Evolutionary conservation across 768 basidiomycete genomes (phyloP).

Genomic region (Hericium alpestre): DNA sequence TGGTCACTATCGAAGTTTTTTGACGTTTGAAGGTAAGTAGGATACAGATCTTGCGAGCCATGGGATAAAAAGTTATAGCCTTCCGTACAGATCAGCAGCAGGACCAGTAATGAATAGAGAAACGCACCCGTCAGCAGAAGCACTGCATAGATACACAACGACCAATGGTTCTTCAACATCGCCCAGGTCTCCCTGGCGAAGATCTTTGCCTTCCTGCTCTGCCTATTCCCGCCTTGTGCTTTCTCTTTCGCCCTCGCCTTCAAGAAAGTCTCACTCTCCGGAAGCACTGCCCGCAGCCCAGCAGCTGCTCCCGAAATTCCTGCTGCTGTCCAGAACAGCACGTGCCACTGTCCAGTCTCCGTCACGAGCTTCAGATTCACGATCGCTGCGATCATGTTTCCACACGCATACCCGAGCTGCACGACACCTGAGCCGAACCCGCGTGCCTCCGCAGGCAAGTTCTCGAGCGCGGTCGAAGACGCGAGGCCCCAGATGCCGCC

Average conservation of each 20-base stretch:
- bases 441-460: slow-evolving; percentile 76
- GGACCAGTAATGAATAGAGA: background rate
- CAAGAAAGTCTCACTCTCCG: slow-evolving; percentile 71
- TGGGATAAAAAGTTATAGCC: slow-evolving; percentile 47
- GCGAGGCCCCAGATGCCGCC: slow-evolving; percentile 88
- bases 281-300: slow-evolving; percentile 48
- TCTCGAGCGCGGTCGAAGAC: slow-evolving; percentile 76
- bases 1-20: slow-evolving; percentile 24
- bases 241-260: slow-evolving; percentile 47
- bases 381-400: slow-evolving; percentile 75
- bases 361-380: slow-evolving; percentile 62
- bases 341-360: slow-evolving; percentile 43
- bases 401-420: slow-evolving; percentile 84
- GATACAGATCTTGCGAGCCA: slow-evolving; percentile 34
- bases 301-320: slow-evolving; percentile 67
- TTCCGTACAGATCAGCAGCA: background rate
- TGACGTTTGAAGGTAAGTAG: slow-evolving; percentile 27
- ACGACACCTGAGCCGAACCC: slow-evolving; percentile 78
- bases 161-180: slow-evolving; percentile 80
- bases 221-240: slow-evolving; percentile 23
- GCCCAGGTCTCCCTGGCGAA: slow-evolving; percentile 64
- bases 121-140: slow-evolving; percentile 58
- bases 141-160: slow-evolving; percentile 73
- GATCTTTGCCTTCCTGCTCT: slow-evolving; percentile 44
- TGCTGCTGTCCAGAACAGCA: slow-evolving; percentile 72